A percentile compares a stretch with the other conserved stretches of the same genome.
phyloP scores from a whole-genome alignment of 768 basidiomycete genomes.

The Coprinopsis marcescibilis region DNA sequence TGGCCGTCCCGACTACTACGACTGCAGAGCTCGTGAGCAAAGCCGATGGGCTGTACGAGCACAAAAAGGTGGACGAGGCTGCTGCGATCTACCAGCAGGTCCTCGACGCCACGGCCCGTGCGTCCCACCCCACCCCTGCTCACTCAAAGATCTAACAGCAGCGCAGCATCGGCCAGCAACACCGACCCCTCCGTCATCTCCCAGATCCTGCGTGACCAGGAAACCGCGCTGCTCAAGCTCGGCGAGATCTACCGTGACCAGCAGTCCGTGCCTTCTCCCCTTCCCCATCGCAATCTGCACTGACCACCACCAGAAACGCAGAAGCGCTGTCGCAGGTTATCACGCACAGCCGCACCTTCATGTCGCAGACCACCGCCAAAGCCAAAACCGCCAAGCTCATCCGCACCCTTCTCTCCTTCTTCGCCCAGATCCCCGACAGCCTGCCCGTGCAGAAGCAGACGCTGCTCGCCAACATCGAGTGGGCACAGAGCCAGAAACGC shows the following conservation, averaged over 20 bases:
- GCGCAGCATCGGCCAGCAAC: constrained; percentile 22
- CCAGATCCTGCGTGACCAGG: constrained; percentile 70
- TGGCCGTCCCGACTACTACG: constrained; percentile 17
- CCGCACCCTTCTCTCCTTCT: constrained; percentile 89
- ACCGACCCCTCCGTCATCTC: constrained; percentile 38
- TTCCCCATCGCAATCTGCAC: neutral
- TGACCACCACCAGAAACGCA: constrained; percentile 56
- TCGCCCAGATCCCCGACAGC: constrained; percentile 71
- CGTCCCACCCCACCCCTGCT: constrained; percentile 4
- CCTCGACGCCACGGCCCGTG: constrained; percentile 37
- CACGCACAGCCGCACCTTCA: constrained; percentile 75
- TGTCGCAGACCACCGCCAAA: constrained; percentile 93
- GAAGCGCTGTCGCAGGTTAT: constrained; percentile 83
- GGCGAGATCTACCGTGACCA: constrained; percentile 85
- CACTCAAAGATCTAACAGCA: neutral
- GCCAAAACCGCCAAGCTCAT: constrained; percentile 97
- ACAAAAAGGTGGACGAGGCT: constrained; percentile 51
- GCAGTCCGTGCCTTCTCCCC: constrained; percentile 43
- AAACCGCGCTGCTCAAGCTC: constrained; percentile 77
- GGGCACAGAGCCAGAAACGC: constrained; percentile 88
- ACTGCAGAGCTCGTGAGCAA: constrained; percentile 40
- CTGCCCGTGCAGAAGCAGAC: constrained; percentile 75
- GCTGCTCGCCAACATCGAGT: constrained; percentile 85
- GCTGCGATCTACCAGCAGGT: constrained; percentile 72
- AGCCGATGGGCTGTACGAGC: constrained; percentile 76